These are phyloP conservation scores for Breynia disticha DNA, from an alignment of 441 rosid species.

Conservation along the genomic window DNA sequence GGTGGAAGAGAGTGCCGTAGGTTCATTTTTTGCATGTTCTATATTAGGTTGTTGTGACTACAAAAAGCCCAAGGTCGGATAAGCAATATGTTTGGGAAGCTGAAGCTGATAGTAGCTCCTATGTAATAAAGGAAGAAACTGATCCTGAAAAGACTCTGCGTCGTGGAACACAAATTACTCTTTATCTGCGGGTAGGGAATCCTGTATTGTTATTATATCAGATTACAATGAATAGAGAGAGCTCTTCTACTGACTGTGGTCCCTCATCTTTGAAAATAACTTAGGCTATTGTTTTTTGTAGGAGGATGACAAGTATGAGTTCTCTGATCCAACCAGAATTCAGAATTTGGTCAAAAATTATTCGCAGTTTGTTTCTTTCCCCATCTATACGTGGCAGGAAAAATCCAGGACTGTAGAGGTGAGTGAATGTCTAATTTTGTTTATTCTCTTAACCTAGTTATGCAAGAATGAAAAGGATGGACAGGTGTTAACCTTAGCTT, in stretches of 20 bases:
- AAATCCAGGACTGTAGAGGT: slow-evolving; percentile 94
- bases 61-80: slow-evolving; percentile 87
- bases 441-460: neutral
- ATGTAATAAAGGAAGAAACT: slow-evolving; percentile 73
- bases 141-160: slow-evolving; percentile 61
- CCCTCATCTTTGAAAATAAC: neutral
- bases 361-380: slow-evolving; percentile 96
- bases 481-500: too few relatives aligned
- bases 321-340: slow-evolving; percentile 63
- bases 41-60: slow-evolving; percentile 71
- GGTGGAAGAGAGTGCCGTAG: slow-evolving; percentile 5
- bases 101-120: slow-evolving; percentile 78
- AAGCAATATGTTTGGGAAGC: slow-evolving; percentile 94
- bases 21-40: slow-evolving; percentile 7
- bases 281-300: slow-evolving; percentile 18
- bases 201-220: neutral
- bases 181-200: slow-evolving; percentile 61
- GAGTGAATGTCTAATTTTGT: slow-evolving; percentile 9
- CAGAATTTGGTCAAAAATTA: slow-evolving; percentile 89
- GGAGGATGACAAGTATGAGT: slow-evolving; percentile 92
- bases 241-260: slow-evolving; percentile 3
- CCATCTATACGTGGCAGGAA: slow-evolving; percentile 92
- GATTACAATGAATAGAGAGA: neutral
- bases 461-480: neutral
- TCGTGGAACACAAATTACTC: slow-evolving; percentile 90